Base-by-base conservation (phyloP, 225 moss, liverwort and hornwort genomes). In the Thuidium tamariscinum region DNA sequence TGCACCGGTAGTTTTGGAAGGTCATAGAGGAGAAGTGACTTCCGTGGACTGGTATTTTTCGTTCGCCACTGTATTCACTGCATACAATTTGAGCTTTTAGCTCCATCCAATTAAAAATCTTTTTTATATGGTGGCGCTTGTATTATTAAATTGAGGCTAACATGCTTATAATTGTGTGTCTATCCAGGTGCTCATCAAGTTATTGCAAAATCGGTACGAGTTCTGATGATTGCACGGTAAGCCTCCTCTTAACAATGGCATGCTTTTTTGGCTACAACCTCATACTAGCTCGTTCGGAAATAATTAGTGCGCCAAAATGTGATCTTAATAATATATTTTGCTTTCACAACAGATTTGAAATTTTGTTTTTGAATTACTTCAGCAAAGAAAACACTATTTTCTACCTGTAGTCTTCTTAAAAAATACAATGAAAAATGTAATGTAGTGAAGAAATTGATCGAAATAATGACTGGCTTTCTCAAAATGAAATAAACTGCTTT, bases 171-270 rank as follows among this genome's bases (percentile, higher is more conserved):
- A 42, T 13, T 41, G 23, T 36, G 5, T 80, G 65, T 22, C 73
- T 88, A 57, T 85, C 26, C 91, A 98, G 98, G 97, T 95, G 93
- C 85, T 88, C 96, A 44, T 89, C 89, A 49, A 96, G 96, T 73
- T 94, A 88, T 66, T 93, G 93, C 87, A 95, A 96, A 92, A 91
- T 97, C 41, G 95, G 95, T 19, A 97, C 99, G 42, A 93, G 95
- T 80, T 95, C 97, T 60, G 97, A 96, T 84, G 99, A 99, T 85
- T 95, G 90, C 87, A 97, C 95, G 57, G 99, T 98, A 87, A 87
- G 94, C 36, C 75, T 75, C 30, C 26, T 48, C 60, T 37, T 36
- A 19, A 22, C 11, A 21, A 16, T 84, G 22, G 17, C 54, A 34
- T 39, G 54, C 66, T 65, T 65, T 37, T 52, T 14, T 39, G 29